Conservation (phyloP, 805 yeast species). For the Spathaspora passalidarum region DNA sequence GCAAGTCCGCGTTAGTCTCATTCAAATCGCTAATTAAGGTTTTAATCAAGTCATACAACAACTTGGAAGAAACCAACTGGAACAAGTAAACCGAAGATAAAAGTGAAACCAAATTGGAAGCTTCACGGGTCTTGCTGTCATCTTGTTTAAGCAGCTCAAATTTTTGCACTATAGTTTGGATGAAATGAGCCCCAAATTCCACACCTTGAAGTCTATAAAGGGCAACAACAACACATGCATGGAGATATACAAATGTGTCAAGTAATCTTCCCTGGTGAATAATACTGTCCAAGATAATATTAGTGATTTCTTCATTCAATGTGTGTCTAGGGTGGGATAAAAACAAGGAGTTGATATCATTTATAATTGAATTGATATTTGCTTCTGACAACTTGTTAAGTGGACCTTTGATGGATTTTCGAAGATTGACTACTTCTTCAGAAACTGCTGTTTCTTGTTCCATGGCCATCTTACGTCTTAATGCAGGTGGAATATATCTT, state of each 20-base stretch:
- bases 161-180: conserved; percentile 75
- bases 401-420: conserved; percentile 72
- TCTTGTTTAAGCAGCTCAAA: conserved; percentile 42
- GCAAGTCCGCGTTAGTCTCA: conserved; percentile 73
- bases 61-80: conserved; percentile 67
- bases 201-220: conserved; percentile 77
- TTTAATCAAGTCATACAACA: conserved; percentile 74
- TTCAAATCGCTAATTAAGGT: conserved; percentile 51
- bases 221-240: conserved; percentile 74
- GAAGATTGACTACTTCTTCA: conserved; percentile 45
- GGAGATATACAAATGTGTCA: conserved; percentile 75
- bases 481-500: conserved; percentile 83
- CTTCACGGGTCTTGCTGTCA: conserved; percentile 49
- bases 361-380: conserved; percentile 66
- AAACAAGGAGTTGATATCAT: conserved; percentile 64
- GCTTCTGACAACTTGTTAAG: conserved; percentile 88
- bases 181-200: conserved; percentile 84
- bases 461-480: conserved; percentile 53
- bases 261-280: conserved; percentile 60
- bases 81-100: conserved; percentile 75
- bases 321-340: conserved; percentile 68
- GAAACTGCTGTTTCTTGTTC: conserved; percentile 32
- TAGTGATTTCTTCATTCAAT: conserved; percentile 70
- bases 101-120: conserved; percentile 67
- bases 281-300: conserved; percentile 62